Evolutionary conservation across 2,329 filamentous ascomycete genomes (phyloP), one percentile per base, ranked within the genome.

Genomic region (Ascocoryne sarcoides): DNA sequence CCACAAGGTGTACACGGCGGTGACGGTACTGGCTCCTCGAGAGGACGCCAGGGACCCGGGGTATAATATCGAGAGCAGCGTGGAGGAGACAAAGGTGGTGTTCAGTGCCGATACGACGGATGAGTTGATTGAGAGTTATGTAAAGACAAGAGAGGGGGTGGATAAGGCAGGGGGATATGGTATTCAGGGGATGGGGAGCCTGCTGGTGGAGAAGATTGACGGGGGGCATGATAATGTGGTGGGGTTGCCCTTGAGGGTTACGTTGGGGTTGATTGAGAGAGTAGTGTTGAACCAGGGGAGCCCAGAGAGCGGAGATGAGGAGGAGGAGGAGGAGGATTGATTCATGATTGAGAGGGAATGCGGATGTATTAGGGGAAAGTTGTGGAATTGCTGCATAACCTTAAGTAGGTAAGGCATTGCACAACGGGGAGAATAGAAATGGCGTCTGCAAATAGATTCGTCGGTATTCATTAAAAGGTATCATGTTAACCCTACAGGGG

Each of bases 81-180:
- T 92, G 4, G 90, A 96, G 66, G 89, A 95, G 70, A 96, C 90
- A 32, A 75, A 71, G 46, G 92, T 98, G n/a, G 77, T 75, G 58
- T 98, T 98, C 63, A 86, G 88, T 58, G 64, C 70, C 43, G 75
- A 73, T 32, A 69, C 81, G 4, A 77, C 78, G 10, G 90, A 98
- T 65, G 88, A 94, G 44, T 74, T 95, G 51, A 96, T 69, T 86
- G 92, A 16, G 84, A 50, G 68, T 4, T 89, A 89, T 59, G 82
- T 89, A 43, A 74, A 71, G 57, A 95, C 90, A 16, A 73, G 90
- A 40, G 92, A 98, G 68, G 92, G 92, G 2, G 88, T 79, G 9
- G 92, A 96, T 63, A 98, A 96, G 69, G 92, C 92, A 0, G 92
- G 92, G 2, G 92, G 92, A 0, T 98, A 98, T 62, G 92, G 87